Base-by-base conservation (phyloP, 768 basidiomycete species). In the Suillus discolor region DNA sequence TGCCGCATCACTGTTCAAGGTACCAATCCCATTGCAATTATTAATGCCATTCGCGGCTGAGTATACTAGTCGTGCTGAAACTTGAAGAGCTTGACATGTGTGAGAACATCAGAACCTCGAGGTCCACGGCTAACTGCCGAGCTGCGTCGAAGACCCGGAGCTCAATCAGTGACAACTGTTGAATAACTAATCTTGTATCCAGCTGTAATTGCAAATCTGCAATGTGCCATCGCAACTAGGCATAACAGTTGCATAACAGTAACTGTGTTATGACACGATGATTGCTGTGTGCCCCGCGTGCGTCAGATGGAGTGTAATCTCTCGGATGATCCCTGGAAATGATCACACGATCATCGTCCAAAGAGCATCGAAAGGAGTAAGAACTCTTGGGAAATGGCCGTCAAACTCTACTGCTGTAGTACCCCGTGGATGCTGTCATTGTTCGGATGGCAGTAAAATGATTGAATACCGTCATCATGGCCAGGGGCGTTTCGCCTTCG, bases 71-170 rank as follows among this genome's bases (percentile, higher is more conserved):
- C 6, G 20, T 28, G 25, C 31, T 54, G 53, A 54, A 54, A 28
- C 51, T 9, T 53, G 28, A 31, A 28, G 31, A 54, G 34, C 34
- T 36, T 34, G 31, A 36, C 54, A 20, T 55, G 54, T 55, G 54
- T 55, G 54, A 36, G 54, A 55, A 34, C 36, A 55, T 55, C 54
- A 12, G 20, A 55, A 36, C 31, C 34, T 55, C 54, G 34, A 55
- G 36, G 54, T 55, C 31, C 12, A 55, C 54, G 31, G 54, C 20
- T 55, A 7, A n/a, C 31, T 55, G 54, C 54, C 53, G 53, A 54
- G 53, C 28, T 54, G 31, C 53, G 34, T 54, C 53, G 18, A 54
- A 34, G 31, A 2, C 11, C 4, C 6, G 54, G 34, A 55, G 34
- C 31, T 55, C 34, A 55, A 36, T 38, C 54, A 25, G 15, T 16